A percentile compares a stretch with the other conserved stretches of the same genome.
These are phyloP conservation scores for Fraxinus excelsior DNA, from an alignment of 257 asterid species.

Conservation along the genomic window DNA sequence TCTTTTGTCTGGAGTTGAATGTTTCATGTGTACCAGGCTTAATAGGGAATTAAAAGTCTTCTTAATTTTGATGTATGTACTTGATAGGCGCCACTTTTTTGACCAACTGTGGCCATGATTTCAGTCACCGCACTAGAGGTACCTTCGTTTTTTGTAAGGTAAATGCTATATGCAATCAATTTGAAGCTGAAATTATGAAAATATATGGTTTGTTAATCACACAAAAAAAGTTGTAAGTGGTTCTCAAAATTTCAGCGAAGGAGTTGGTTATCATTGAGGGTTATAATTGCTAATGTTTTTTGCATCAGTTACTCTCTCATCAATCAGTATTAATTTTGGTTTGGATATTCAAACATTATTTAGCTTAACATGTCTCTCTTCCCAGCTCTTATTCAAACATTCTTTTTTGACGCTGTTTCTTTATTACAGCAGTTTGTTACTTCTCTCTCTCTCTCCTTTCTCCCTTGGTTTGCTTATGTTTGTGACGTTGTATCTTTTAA, in stretches of 20 bases:
- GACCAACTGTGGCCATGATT: neutral
- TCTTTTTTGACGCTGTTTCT: neutral
- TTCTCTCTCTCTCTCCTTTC: neutral
- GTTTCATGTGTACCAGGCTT: neutral
- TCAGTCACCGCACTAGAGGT: neutral
- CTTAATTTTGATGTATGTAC: neutral
- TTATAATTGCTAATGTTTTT: neutral
- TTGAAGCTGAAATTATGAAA: neutral
- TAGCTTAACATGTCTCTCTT: slow-evolving; percentile 17
- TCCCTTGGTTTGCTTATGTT: slow-evolving; percentile 25
- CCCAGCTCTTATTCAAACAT: neutral
- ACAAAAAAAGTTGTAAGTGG: neutral
- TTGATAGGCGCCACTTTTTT: neutral
- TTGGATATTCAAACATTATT: slow-evolving; percentile 1
- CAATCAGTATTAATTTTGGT: neutral
- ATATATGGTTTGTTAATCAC: neutral
- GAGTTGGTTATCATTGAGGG: neutral
- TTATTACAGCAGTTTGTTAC: neutral
- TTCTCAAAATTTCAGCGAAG: slow-evolving; percentile 1
- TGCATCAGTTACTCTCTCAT: slow-evolving; percentile 1
- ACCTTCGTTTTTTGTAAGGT: neutral
- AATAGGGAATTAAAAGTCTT: slow-evolving; percentile 6
- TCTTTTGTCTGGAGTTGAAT: neutral
- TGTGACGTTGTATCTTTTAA: slow-evolving; percentile 17
- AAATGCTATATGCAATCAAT: neutral